These are phyloP conservation scores for Globomyces pollinis-pini DNA, from an alignment of 192 early-diverging fungal species.

Conservation along the genomic window DNA sequence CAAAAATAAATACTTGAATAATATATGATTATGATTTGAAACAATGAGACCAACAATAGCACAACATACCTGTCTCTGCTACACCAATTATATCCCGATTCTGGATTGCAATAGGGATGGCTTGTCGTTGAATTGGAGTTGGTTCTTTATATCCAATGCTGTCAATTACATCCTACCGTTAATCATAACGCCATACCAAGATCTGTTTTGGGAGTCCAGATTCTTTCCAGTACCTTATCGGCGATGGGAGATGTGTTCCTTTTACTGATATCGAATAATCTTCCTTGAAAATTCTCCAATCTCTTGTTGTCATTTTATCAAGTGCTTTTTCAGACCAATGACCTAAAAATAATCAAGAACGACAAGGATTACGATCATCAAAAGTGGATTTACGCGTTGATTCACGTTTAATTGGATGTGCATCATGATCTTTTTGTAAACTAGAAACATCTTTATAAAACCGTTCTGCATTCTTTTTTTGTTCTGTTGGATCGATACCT, in stretches of 20 bases:
- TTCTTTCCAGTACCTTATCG: slow-evolving; percentile 84
- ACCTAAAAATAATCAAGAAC: background rate
- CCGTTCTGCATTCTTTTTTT: slow-evolving; percentile 51
- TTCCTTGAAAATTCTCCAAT: slow-evolving; percentile 99
- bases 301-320: slow-evolving; percentile 86
- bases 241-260: slow-evolving; percentile 86
- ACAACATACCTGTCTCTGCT: slow-evolving; percentile 58
- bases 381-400: slow-evolving; percentile 61
- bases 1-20: too few relatives aligned
- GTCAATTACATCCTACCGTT: too few relatives aligned
- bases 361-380: slow-evolving; percentile 88
- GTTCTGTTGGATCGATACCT: slow-evolving; percentile 74
- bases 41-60: slow-evolving; percentile 29
- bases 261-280: slow-evolving; percentile 94
- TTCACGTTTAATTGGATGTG: too few relatives aligned
- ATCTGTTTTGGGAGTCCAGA: slow-evolving; percentile 62
- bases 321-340: slow-evolving; percentile 94
- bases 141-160: slow-evolving; percentile 85
- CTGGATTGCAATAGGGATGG: slow-evolving; percentile 90
- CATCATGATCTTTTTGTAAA: background rate
- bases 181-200: too few relatives aligned
- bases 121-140: slow-evolving; percentile 95
- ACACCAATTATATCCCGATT: slow-evolving; percentile 60
- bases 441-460: slow-evolving; percentile 19
- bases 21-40: too few relatives aligned